phyloP scores from a whole-genome alignment of 2,329 filamentous ascomycete genomes.

The Sporothrix pseudoabietina region DNA sequence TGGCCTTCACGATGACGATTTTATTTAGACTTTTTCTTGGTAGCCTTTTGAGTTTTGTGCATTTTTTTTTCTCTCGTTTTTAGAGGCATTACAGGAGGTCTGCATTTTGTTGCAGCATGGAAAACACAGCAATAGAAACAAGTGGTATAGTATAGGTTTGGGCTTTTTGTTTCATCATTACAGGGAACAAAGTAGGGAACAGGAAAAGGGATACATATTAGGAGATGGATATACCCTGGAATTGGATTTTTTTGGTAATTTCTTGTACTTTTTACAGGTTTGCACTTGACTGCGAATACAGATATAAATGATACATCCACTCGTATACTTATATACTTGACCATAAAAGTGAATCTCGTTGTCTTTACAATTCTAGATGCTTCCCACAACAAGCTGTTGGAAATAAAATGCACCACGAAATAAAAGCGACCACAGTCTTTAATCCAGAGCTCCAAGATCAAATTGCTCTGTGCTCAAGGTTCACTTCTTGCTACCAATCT shows the following conservation, averaged over 20 bases:
- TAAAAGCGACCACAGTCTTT: too few relatives aligned
- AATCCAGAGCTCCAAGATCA: too few relatives aligned
- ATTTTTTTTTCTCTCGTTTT: conserved; percentile 7
- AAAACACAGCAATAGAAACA: conserved; percentile 8
- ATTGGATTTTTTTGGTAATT: not conserved
- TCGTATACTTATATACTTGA: not conserved
- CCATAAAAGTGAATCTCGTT: not conserved
- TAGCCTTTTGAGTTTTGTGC: not conserved
- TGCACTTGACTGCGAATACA: not conserved
- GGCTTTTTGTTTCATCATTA: not conserved
- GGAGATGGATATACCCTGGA: conserved; percentile 17
- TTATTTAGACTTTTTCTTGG: not conserved
- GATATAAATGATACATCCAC: not conserved
- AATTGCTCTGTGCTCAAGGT: too few relatives aligned
- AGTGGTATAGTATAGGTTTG: conserved; percentile 2
- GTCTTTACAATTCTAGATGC: too few relatives aligned
- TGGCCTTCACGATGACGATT: not conserved
- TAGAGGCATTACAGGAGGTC: not conserved
- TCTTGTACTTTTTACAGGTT: not conserved
- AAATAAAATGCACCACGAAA: too few relatives aligned
- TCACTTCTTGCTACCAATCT: too few relatives aligned
- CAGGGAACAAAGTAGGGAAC: not conserved
- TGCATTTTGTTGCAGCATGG: conserved; percentile 17
- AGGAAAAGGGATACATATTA: not conserved
- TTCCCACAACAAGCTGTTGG: too few relatives aligned